Evolutionary conservation across 306 rosid genomes (phyloP).

Genomic region (Cucumis melo): DNA sequence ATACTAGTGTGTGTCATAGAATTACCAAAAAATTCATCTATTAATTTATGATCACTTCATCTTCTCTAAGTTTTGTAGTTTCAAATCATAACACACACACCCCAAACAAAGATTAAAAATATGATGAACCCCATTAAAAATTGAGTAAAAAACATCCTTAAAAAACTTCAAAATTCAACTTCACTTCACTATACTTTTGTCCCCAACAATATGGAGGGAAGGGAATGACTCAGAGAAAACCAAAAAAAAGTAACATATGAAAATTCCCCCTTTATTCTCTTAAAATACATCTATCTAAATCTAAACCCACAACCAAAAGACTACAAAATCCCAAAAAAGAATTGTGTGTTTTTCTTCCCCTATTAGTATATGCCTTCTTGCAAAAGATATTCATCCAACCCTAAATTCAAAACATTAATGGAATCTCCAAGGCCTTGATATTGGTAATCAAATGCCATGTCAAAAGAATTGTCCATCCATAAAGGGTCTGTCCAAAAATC

Average conservation of each 20-base stretch:
- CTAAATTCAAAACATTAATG: background rate
- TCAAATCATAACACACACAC: too few relatives aligned
- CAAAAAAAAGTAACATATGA: background rate
- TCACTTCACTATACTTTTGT: background rate
- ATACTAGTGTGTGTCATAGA: too few relatives aligned
- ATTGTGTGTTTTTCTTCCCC: too few relatives aligned
- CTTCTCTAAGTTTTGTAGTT: background rate
- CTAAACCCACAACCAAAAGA: background rate
- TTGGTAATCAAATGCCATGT: background rate
- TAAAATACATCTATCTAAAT: background rate
- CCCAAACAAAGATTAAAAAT: too few relatives aligned
- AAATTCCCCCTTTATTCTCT: background rate
- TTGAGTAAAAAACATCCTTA: background rate
- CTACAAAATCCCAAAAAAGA: background rate
- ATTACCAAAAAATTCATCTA: too few relatives aligned
- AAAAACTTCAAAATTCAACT: too few relatives aligned
- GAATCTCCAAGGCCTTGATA: background rate
- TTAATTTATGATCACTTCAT: too few relatives aligned
- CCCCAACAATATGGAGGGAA: background rate
- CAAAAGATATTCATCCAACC: background rate
- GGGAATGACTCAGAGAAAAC: background rate
- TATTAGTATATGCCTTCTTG: background rate
- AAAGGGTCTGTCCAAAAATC: slow-evolving; percentile 6
- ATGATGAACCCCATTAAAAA: background rate
- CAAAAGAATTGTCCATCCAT: background rate